Base-by-base conservation (phyloP, 805 yeast species). In the Vanderwaltozyma verrucispora region DNA sequence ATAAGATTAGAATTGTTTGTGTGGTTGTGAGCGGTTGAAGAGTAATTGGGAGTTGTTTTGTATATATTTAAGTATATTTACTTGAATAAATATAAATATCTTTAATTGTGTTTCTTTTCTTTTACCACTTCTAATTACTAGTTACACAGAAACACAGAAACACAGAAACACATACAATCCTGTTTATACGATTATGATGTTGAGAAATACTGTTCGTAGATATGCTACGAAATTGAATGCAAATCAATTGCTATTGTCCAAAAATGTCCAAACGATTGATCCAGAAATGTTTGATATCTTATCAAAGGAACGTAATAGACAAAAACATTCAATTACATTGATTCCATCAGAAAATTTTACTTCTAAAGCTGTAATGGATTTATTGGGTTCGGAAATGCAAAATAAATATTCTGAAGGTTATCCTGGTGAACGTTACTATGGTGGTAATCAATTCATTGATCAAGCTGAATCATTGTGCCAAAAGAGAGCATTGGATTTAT, bases 341-440 rank as follows among this genome's bases (percentile, higher is more conserved):
- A 89, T 89, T 62, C 95, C 98, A 16, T 82, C 94, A 31, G 98
- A 89, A 62, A 89, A 89, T 66, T 89, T 88, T 72, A 89, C 98
- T 39, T 83, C 96, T 35, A 83, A 80, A 49, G 80, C 96, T 18
- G 98, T 89, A 24, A 83, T 89, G 76, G 95, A 89, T 60, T 76
- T 86, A 35, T 72, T 89, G 54, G 97, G 97, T 47, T 82, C 96
- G 20, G 95, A 85, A 60, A 86, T 89, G 95, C 88, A 84, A 64
- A 89, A 89, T 75, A 89, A 89, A 69, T 89, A 89, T 68, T 87
- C 96, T 10, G 98, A 89, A 66, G 97, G 97, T 47, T 89, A 89
- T 66, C 98, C 98, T 30, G 95, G 95, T 49, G 95, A 87, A 46
- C 78, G 98, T 63, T 89, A 89, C 70, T 89, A 89, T 61, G 98